phyloP scores from a whole-genome alignment of 768 basidiomycete species.

The Trametes gibbosa region DNA sequence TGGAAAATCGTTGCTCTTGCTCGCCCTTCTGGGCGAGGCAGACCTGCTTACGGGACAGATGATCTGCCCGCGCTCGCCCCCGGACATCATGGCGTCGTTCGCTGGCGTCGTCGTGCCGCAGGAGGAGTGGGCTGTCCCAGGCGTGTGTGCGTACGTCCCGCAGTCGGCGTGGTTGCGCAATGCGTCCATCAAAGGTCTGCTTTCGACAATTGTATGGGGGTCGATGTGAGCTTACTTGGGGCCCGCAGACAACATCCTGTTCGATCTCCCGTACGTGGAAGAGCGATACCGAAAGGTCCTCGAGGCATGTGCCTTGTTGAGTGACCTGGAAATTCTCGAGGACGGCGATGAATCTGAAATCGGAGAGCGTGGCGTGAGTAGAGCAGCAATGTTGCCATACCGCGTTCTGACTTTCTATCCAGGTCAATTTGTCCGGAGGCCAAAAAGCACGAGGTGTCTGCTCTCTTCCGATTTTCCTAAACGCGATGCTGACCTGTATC shows the following conservation, averaged over 20 bases:
- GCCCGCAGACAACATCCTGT: slow-evolving; percentile 65
- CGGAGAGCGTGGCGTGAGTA: slow-evolving; percentile 73
- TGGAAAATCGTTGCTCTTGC: slow-evolving; percentile 83
- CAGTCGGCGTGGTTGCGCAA: slow-evolving; percentile 74
- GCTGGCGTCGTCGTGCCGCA: slow-evolving; percentile 38
- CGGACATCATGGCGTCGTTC: slow-evolving; percentile 69
- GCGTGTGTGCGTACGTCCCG: slow-evolving; percentile 86
- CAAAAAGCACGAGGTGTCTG: slow-evolving; percentile 51
- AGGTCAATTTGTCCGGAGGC: slow-evolving; percentile 51
- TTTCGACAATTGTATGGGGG: neutral
- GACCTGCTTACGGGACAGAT: slow-evolving; percentile 82
- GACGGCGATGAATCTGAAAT: slow-evolving; percentile 89
- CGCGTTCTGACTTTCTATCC: neutral
- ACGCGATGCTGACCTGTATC: neutral
- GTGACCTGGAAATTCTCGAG: slow-evolving; percentile 78
- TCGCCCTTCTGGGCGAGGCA: slow-evolving; percentile 84
- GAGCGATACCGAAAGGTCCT: slow-evolving; percentile 76
- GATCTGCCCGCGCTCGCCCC: slow-evolving; percentile 80
- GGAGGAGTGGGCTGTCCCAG: slow-evolving; percentile 74
- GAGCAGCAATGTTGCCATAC: neutral
- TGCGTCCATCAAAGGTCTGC: slow-evolving; percentile 55
- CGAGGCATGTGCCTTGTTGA: slow-evolving; percentile 63
- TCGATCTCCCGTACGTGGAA: slow-evolving; percentile 71
- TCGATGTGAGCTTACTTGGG: neutral
- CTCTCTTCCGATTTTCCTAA: neutral